A percentile compares a stretch with the other conserved stretches of the same genome.
Conservation (phyloP, 768 basidiomycete genomes). For the Tylopilus intermedius region DNA sequence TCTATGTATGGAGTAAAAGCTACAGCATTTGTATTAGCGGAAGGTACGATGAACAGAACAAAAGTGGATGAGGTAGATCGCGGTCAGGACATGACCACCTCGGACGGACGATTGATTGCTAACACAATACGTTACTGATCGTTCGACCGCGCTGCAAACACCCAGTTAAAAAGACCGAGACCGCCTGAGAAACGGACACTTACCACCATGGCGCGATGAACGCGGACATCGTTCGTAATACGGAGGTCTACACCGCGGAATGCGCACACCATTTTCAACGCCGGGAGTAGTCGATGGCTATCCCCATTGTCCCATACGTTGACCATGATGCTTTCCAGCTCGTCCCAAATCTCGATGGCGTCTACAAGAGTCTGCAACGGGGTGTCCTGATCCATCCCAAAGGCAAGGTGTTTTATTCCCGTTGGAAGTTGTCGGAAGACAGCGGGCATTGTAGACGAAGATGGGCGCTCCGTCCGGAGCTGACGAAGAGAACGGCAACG, state of each 20-base stretch:
- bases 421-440: slow-evolving; percentile 47
- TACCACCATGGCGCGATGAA: slow-evolving; percentile 50
- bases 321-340: slow-evolving; percentile 47
- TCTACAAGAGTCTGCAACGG: slow-evolving; percentile 52
- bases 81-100: not conserved
- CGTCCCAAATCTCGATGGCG: slow-evolving; percentile 41
- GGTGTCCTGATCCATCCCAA: slow-evolving; percentile 56
- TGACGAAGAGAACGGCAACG: slow-evolving; percentile 48
- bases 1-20: slow-evolving; percentile 7
- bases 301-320: slow-evolving; percentile 52
- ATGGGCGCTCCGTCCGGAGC: slow-evolving; percentile 53
- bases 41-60: slow-evolving; percentile 3
- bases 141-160: slow-evolving; percentile 20
- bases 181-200: slow-evolving; percentile 24
- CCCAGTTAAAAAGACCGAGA: slow-evolving; percentile 12
- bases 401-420: slow-evolving; percentile 51
- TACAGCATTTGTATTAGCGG: slow-evolving; percentile 15
- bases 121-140: slow-evolving; percentile 12
- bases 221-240: slow-evolving; percentile 46
- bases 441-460: slow-evolving; percentile 33
- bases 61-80: not conserved
- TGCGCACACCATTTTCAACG: slow-evolving; percentile 62
- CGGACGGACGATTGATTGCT: slow-evolving; percentile 7
- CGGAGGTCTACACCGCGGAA: slow-evolving; percentile 53
- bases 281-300: slow-evolving; percentile 45